Evolutionary conservation across 805 yeast species (phyloP).

Genomic region (Lipomyces yamadae): DNA sequence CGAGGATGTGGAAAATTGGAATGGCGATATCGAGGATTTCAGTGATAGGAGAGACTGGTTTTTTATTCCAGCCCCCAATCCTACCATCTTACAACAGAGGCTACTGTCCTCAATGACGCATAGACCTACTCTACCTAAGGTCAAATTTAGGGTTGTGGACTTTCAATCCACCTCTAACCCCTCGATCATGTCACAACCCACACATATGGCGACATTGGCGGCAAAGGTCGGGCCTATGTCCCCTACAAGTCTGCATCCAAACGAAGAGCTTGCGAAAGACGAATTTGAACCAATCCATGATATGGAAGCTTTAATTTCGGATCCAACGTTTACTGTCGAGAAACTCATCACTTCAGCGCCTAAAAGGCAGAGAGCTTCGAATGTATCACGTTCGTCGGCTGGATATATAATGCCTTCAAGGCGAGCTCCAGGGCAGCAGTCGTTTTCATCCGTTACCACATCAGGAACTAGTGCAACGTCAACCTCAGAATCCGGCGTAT

Average conservation of each 20-base stretch:
- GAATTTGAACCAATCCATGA: not conserved
- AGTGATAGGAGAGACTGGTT: not conserved
- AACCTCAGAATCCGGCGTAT: constrained; percentile 3
- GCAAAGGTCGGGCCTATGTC: not conserved
- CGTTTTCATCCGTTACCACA: constrained; percentile 13
- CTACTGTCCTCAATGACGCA: not conserved
- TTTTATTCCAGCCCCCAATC: constrained; percentile 2
- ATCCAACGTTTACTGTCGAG: not conserved
- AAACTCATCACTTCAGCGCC: not conserved
- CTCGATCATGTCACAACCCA: not conserved
- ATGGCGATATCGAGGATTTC: not conserved
- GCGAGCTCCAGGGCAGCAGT: constrained; percentile 6
- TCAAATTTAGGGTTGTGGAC: constrained; percentile 1
- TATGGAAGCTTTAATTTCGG: constrained; percentile 9
- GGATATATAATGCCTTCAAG: not conserved
- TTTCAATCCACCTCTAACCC: not conserved
- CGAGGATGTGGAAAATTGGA: not conserved
- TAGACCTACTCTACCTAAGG: not conserved
- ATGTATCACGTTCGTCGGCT: not conserved
- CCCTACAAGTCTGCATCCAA: not conserved
- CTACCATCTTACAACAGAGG: not conserved
- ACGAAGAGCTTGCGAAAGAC: not conserved
- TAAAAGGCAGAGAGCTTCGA: not conserved
- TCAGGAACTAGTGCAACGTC: constrained; percentile 3
- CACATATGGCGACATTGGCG: not conserved